Evolutionary conservation across 1,284 basidiomycete species (phyloP).

Genomic region (Ganoderma sp.): DNA sequence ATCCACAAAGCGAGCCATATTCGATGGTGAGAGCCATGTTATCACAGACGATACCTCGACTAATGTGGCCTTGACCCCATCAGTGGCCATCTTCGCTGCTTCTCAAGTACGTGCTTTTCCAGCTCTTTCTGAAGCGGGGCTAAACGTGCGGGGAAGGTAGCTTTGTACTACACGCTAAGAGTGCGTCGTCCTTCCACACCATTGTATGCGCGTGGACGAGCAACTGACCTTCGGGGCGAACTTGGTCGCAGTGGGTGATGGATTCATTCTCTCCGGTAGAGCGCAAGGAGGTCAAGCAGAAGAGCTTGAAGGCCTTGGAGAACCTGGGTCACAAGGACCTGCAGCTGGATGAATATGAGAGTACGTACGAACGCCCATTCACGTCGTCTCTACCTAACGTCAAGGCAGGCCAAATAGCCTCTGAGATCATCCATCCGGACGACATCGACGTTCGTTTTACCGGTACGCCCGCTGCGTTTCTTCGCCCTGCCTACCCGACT

Average conservation of each 20-base stretch:
- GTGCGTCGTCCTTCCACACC: conserved; percentile 42
- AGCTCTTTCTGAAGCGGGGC: conserved; percentile 29
- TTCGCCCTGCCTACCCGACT: background rate
- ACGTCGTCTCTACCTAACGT: conserved; percentile 13
- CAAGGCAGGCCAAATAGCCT: conserved; percentile 74
- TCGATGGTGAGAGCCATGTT: conserved; percentile 48
- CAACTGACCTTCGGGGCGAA: background rate
- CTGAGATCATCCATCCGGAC: conserved; percentile 86
- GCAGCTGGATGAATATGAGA: conserved; percentile 81
- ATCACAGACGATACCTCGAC: background rate
- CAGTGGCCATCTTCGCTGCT: conserved; percentile 67
- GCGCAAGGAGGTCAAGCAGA: conserved; percentile 70
- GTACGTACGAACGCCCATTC: conserved; percentile 48
- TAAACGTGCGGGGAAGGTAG: conserved; percentile 45
- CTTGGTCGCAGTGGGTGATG: conserved; percentile 49
- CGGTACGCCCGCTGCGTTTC: conserved; percentile 51
- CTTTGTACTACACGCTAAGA: conserved; percentile 55
- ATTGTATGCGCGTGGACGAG: conserved; percentile 4
- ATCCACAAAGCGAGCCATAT: conserved; percentile 50
- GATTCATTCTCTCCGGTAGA: conserved; percentile 52
- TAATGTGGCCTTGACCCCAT: background rate
- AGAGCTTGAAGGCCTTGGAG: conserved; percentile 74
- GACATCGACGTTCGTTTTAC: conserved; percentile 78
- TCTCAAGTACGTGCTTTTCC: conserved; percentile 56
- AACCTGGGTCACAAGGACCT: conserved; percentile 75